phyloP scores from a whole-genome alignment of 2,329 filamentous ascomycete species.

The Penicillium sp. region DNA sequence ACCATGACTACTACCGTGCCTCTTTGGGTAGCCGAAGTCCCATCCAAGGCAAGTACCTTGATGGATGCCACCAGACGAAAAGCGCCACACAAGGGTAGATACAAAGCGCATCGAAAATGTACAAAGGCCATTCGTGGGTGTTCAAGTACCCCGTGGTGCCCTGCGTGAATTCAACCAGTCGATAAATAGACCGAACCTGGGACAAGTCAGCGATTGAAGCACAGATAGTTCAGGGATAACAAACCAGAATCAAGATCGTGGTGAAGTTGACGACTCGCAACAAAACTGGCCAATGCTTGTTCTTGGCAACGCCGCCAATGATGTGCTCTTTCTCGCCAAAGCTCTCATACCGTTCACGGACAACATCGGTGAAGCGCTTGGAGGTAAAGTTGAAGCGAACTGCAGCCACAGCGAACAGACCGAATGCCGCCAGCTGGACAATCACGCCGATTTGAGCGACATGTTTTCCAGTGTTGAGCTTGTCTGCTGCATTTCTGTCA shows the following conservation, averaged over 20 bases:
- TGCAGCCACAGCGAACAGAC: conserved; percentile 49
- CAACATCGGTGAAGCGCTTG: conserved; percentile 34
- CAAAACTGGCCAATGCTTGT: conserved; percentile 35
- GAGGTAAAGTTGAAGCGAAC: conserved; percentile 52
- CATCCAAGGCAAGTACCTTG: conserved; percentile 35
- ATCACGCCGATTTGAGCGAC: conserved; percentile 45
- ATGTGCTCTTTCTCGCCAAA: conserved; percentile 16
- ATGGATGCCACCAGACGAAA: conserved; percentile 38
- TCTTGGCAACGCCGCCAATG: conserved; percentile 24
- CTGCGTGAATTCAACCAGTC: conserved; percentile 52
- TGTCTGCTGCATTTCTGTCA: conserved; percentile 23
- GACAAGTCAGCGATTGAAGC: conserved; percentile 5
- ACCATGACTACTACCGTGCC: conserved; percentile 5
- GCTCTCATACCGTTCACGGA: conserved; percentile 29
- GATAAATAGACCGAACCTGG: conserved; percentile 47
- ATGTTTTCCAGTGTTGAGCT: conserved; percentile 38
- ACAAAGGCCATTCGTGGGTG: conserved; percentile 45
- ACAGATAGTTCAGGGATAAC: neutral
- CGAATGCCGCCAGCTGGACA: conserved; percentile 50
- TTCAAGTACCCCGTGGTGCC: conserved; percentile 45
- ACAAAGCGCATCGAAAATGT: conserved; percentile 46
- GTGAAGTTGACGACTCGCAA: conserved; percentile 33
- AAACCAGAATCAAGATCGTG: conserved; percentile 33
- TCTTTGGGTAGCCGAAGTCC: conserved; percentile 36
- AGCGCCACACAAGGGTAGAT: conserved; percentile 37